Evolutionary conservation across 2,329 filamentous ascomycete genomes (phyloP), one percentile per base, ranked within the genome.

Genomic region (Sarocladium kiliense): DNA sequence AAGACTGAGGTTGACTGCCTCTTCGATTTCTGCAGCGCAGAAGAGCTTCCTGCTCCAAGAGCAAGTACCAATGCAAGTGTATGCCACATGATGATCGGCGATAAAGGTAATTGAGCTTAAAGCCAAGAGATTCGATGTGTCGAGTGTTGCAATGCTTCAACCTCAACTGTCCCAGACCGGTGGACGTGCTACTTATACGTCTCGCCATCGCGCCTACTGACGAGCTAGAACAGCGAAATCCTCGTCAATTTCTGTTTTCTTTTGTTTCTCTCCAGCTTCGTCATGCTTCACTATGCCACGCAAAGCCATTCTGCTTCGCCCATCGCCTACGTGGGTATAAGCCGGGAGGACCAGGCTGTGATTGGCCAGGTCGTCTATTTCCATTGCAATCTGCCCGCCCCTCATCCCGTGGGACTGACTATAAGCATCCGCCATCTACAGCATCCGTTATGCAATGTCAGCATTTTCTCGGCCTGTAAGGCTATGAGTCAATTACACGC

Each of bases 1-100:
- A 75, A 74, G 41, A 12, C 26, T 45, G 36, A 39, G 12, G 7
- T 16, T 19, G 36, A 39, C 16, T 39, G 36, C 18, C 36, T 6
- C 36, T 39, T 39, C 18, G 5, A 39, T 9, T 6, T n/a, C 12
- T 19, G 7, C 18, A n/a, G 36, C 5, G 36, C 36, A 6, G 36
- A 39, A 19, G 36, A 39, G 12, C 12, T 9, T 5, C 12, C 12
- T n/a, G 36, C 16, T 9, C 36, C 36, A 39, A 39, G 36, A 6
- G 18, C 12, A 39, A 39, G 16, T 19, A 19, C 7, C 36, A 39
- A 39, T 10, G 36, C 18, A 16, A 10, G n/a, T n/a, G 36, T 16
- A 16, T 9, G 36, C 36, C 36, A n/a, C 36, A 39, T 39, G 36
- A 5, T 39, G 7, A 6, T 5, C 7, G 12, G 18, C 6, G 12